Evolutionary conservation across 2,329 filamentous ascomycete species (phyloP).

Genomic region (Sporothrix euskadiensis): DNA sequence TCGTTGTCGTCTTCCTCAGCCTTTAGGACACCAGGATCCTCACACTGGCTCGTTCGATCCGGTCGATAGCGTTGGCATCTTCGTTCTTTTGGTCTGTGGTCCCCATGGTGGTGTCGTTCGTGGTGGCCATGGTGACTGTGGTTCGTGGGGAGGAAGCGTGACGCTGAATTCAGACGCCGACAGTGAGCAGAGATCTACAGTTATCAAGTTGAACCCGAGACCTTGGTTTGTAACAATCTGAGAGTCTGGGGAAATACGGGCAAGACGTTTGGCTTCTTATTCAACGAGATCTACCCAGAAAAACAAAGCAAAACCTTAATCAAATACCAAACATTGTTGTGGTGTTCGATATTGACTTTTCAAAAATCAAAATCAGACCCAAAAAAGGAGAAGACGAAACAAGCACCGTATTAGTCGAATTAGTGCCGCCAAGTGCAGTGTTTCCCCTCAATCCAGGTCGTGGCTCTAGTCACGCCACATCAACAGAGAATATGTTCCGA

Average conservation of each 20-base stretch:
- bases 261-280: neutral
- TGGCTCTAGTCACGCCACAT: neutral
- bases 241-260: neutral
- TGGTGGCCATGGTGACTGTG: neutral
- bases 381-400: neutral
- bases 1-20: neutral
- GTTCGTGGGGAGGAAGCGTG: too few relatives aligned
- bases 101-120: neutral
- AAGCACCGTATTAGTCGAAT: neutral
- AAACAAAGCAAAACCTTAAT: too few relatives aligned
- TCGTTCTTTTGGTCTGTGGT: neutral
- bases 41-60: neutral
- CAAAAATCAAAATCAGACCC: too few relatives aligned
- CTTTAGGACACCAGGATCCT: neutral
- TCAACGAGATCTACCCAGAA: neutral
- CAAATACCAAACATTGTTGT: too few relatives aligned
- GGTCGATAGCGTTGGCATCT: neutral
- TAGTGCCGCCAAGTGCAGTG: neutral
- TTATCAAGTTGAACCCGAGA: neutral
- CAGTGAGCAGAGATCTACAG: neutral
- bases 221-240: neutral
- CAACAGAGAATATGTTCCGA: neutral
- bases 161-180: neutral
- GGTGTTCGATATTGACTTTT: too few relatives aligned
- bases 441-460: neutral